Conservation (phyloP, 139 green algal species). For the Chlorella sorokiniana region DNA sequence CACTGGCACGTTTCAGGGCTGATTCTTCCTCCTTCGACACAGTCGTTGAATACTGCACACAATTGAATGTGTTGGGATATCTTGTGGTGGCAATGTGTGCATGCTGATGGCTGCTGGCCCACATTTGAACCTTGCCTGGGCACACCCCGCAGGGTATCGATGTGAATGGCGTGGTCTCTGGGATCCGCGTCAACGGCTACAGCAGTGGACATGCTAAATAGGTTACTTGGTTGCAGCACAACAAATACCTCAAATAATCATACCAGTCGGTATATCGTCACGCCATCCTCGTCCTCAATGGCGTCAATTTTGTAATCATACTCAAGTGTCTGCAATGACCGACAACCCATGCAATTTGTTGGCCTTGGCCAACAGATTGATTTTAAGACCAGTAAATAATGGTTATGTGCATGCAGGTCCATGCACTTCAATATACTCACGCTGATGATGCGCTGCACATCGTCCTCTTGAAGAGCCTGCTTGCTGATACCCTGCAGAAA, state of each 20-base stretch:
- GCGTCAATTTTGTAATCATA: slow-evolving; percentile 78
- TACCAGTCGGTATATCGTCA: slow-evolving; percentile 36
- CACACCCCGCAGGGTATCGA: slow-evolving; percentile 88
- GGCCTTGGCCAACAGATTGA: too few relatives aligned
- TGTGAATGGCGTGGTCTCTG: slow-evolving; percentile 64
- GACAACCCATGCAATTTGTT: background rate
- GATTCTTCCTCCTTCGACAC: slow-evolving; percentile 73
- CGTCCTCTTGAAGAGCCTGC: slow-evolving; percentile 30
- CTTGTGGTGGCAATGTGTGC: background rate
- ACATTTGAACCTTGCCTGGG: too few relatives aligned
- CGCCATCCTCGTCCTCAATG: slow-evolving; percentile 52
- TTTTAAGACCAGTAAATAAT: too few relatives aligned
- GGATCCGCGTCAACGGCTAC: slow-evolving; percentile 55
- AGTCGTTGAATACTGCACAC: slow-evolving; percentile 63
- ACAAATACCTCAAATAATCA: background rate
- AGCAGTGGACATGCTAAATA: background rate
- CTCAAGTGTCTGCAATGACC: slow-evolving; percentile 69
- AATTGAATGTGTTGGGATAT: background rate
- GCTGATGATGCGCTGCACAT: slow-evolving; percentile 25
- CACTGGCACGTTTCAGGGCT: slow-evolving; percentile 74
- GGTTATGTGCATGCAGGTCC: too few relatives aligned
- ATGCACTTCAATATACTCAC: slow-evolving; percentile 9
- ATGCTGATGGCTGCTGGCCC: too few relatives aligned
- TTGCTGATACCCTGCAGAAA: slow-evolving; percentile 34
- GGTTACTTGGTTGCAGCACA: background rate